phyloP scores from a whole-genome alignment of 2,329 filamentous ascomycete genomes.

The Alternaria viburni region DNA sequence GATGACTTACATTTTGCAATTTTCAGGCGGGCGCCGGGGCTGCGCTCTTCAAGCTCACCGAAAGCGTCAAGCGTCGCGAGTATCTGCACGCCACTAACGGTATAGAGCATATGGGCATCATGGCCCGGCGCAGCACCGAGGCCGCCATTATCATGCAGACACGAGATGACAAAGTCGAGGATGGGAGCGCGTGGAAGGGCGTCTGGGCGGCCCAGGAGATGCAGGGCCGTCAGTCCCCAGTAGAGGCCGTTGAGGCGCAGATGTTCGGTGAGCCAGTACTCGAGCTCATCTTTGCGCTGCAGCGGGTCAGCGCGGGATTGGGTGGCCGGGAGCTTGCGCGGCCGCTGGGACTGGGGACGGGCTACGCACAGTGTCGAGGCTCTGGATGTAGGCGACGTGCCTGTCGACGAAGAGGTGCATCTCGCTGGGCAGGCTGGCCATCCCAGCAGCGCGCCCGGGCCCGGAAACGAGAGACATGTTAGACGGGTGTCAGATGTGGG shows the following conservation, averaged over 20 bases:
- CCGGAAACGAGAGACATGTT: slow-evolving; percentile 67
- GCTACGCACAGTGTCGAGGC: slow-evolving; percentile 77
- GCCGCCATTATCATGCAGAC: slow-evolving; percentile 84
- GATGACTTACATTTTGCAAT: slow-evolving; percentile 77
- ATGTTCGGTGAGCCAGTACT: slow-evolving; percentile 98
- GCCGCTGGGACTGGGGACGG: slow-evolving; percentile 16
- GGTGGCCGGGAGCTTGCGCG: slow-evolving; percentile 22
- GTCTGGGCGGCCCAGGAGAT: slow-evolving; percentile 81
- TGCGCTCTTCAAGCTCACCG: slow-evolving; percentile 76
- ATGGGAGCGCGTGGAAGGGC: slow-evolving; percentile 81
- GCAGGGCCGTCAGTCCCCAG: slow-evolving; percentile 90
- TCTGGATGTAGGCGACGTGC: slow-evolving; percentile 93
- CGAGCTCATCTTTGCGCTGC: slow-evolving; percentile 87
- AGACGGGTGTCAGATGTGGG: neutral
- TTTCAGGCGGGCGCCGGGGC: slow-evolving; percentile 70
- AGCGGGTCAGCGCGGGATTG: slow-evolving; percentile 48
- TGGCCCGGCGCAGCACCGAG: slow-evolving; percentile 94
- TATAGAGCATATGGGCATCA: slow-evolving; percentile 95
- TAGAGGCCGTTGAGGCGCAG: slow-evolving; percentile 94
- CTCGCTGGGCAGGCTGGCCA: slow-evolving; percentile 53
- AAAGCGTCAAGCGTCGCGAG: slow-evolving; percentile 85
- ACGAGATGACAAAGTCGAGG: slow-evolving; percentile 94
- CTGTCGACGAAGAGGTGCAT: slow-evolving; percentile 63
- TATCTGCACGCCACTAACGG: slow-evolving; percentile 92
- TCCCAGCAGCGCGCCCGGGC: slow-evolving; percentile 58